These are phyloP conservation scores for Bidens hawaiensis DNA, from an alignment of 140 eudicot species.

Conservation along the genomic window DNA sequence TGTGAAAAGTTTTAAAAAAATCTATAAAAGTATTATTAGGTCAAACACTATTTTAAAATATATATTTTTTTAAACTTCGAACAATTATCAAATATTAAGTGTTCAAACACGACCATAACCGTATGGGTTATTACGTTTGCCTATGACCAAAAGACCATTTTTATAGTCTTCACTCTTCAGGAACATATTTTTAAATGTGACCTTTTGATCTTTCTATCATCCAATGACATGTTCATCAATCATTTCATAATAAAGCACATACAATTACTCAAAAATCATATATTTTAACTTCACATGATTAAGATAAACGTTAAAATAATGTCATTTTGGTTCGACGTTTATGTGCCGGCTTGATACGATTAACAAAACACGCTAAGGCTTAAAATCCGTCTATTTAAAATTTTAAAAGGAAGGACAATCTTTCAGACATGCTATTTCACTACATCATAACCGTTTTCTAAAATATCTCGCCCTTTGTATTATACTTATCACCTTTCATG, in stretches of 20 bases:
- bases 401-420: too few species aligned
- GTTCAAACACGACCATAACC: not conserved
- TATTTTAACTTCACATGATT: too few species aligned
- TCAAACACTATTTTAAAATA: not conserved
- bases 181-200: not conserved
- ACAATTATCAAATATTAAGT: not conserved
- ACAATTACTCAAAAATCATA: not conserved
- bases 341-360: too few species aligned
- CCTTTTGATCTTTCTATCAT: not conserved
- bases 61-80: not conserved
- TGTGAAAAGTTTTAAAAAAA: not conserved
- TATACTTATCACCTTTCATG: too few species aligned
- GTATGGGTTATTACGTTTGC: not conserved
- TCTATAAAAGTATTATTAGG: not conserved
- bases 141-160: not conserved
- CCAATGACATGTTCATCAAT: not conserved
- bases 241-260: not conserved
- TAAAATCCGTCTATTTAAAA: too few species aligned
- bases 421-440: too few species aligned
- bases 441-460: too few species aligned
- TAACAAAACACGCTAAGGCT: too few species aligned
- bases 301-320: too few species aligned
- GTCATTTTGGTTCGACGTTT: too few species aligned
- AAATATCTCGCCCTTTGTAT: too few species aligned
- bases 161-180: not conserved